Evolutionary conservation across 2,329 filamentous ascomycete species (phyloP), one percentile per base, ranked within the genome.

Genomic region (Curvularia eragrostidis): DNA sequence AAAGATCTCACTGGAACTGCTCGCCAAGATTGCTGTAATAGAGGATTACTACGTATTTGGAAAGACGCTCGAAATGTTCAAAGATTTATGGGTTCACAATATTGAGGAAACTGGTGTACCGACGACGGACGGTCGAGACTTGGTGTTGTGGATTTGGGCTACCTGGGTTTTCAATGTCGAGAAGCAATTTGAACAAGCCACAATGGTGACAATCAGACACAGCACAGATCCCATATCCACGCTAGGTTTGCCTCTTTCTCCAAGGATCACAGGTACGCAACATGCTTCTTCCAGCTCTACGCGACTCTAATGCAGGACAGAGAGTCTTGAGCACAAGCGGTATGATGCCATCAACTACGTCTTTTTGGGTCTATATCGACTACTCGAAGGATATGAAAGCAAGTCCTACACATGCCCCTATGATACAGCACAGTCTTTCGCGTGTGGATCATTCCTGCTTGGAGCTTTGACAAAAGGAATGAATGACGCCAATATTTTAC

Each of bases 11-110:
- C 1, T 55, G 3, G 52, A 50, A 5, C 43, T 50, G 52, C 23
- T 55, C 0, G 38, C 52, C 10, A 55, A 55, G 13, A 50, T 55
- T 0, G 52, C 44, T 4, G n/a, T 54, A 0, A 15, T 54, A 0
- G 44, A 42, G 13, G 52, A 54, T 5, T 54, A 54, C 28, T 54
- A 54, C 21, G 13, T n/a, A 10, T 50, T 49, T 18, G 46, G 28
- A 23, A 38, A 54, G 5, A 2, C 44, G 12, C 44, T 54, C 5
- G 38, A 44, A 4, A 3, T 38, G 2, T 54, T 54, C 21, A 49
- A n/a, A 2, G 52, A 55, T 0, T 4, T 50, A 0, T 55, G 52
- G 52, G 3, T 55, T 8, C 4, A 8, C 3, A 12, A 30, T 1
- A 39, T 55, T 1, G 36, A 7, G 28, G 1, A n/a, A 24, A 19